Evolutionary conservation across 179 eudicot genomes (phyloP).

Genomic region (Corrigiola litoralis): DNA sequence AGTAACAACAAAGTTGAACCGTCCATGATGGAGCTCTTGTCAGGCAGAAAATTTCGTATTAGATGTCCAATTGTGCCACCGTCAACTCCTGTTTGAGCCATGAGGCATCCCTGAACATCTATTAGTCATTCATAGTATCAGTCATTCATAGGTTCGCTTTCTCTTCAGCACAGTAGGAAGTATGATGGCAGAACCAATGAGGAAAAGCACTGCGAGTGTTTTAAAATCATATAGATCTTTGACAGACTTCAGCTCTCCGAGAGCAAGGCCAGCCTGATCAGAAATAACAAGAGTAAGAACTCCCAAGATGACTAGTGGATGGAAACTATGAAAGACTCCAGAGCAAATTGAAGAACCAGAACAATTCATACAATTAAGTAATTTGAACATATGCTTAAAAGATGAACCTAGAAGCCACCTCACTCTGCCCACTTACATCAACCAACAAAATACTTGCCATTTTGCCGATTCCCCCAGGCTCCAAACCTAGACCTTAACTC

Average conservation of each 20-base stretch:
- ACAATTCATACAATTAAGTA: not conserved
- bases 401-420: not conserved
- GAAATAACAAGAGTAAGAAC: not conserved
- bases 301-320: not conserved
- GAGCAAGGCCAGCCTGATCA: conserved; percentile 93
- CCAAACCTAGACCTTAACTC: too few relatives aligned
- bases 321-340: not conserved
- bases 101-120: not conserved
- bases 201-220: conserved; percentile 77
- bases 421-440: not conserved
- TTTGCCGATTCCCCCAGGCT: too few relatives aligned
- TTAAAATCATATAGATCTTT: conserved; percentile 95
- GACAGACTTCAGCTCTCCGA: conserved; percentile 90
- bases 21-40: not conserved
- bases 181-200: conserved; percentile 68
- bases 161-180: conserved; percentile 82
- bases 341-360: not conserved
- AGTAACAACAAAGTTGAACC: not conserved
- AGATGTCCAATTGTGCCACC: not conserved
- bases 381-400: not conserved
- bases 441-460: not conserved
- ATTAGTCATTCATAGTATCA: conserved; percentile 40
- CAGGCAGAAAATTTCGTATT: not conserved
- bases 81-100: conserved; percentile 8
- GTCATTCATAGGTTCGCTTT: conserved; percentile 78